A percentile compares a stretch with the other conserved stretches of the same genome.
phyloP scores from a whole-genome alignment of 2,329 filamentous ascomycete genomes.

The Dichotomopilus funicola region DNA sequence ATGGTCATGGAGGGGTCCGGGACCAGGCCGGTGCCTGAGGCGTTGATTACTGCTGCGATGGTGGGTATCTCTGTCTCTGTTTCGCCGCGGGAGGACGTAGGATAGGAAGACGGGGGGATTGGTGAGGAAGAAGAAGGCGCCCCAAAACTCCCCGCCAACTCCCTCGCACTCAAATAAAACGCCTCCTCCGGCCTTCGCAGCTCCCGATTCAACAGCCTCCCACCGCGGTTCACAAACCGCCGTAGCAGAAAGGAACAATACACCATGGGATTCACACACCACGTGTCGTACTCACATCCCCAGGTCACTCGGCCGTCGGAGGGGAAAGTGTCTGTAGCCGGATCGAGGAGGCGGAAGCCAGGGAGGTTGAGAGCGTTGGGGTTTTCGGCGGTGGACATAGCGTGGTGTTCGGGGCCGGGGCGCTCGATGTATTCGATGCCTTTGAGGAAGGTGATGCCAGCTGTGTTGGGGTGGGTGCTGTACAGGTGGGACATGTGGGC shows the following conservation, averaged over 20 bases:
- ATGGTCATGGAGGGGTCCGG: constrained; percentile 37
- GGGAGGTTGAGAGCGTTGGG: constrained; percentile 29
- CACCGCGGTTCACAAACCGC: constrained; percentile 35
- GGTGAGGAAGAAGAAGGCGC: no score
- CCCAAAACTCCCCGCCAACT: neutral
- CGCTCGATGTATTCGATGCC: constrained; percentile 48
- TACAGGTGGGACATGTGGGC: constrained; percentile 34
- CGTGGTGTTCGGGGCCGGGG: constrained; percentile 35
- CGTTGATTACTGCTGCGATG: constrained; percentile 37
- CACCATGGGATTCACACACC: constrained; percentile 49
- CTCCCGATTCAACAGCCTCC: constrained; percentile 30
- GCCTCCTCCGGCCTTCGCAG: constrained; percentile 34
- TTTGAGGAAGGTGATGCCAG: constrained; percentile 42
- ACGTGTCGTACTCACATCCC: constrained; percentile 47
- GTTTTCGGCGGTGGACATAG: constrained; percentile 29
- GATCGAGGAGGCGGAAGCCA: constrained; percentile 31
- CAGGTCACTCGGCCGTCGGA: constrained; percentile 35
- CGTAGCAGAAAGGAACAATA: constrained; percentile 44
- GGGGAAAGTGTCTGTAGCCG: constrained; percentile 32
- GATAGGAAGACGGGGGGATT: no score
- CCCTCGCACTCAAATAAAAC: constrained; percentile 26
- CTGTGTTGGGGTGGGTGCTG: constrained; percentile 27
- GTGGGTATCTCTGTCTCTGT: neutral
- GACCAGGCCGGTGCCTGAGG: constrained; percentile 40
- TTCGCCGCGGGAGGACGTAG: no score